Base-by-base conservation (phyloP, 1,284 basidiomycete genomes). In the Rhodotorula sp. region DNA sequence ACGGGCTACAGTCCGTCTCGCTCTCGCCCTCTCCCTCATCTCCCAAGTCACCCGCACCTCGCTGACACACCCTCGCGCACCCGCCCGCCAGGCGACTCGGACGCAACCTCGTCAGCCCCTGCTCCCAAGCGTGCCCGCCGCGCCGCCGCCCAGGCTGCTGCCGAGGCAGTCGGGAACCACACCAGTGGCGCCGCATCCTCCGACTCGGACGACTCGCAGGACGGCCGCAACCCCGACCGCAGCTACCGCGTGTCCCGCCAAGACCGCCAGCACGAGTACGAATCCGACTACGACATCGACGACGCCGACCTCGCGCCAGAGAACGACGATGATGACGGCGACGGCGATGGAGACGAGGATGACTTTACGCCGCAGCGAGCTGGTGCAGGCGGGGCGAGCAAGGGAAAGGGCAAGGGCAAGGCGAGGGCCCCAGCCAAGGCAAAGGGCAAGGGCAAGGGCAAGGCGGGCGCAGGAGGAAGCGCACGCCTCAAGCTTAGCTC, bases 181-280 rank as follows among this genome's bases (percentile, higher is more conserved):
- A 60, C 49, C 52, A 34, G 34, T 34, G 60, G 49, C 50, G 41
- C 58, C 56, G 59, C 44, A 21, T 67, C 64, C 9, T 70, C 67
- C 54, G 68, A 61, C 50, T 73, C 72, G 27, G 69, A 68, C 52
- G 64, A 68, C 25, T 71, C 69, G 48, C 61, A 68, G 49, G 61
- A 63, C 27, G 70, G 62, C 62, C 55, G 27, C 25, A 63, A 62
- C 27, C 61, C 46, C 12, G 65, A 55, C 52, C 56, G 49, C 27
- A 59, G 57, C 27, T 71, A 66, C 65, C 52, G 48, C 41, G 25
- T 60, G 4, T 41, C 57, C 25, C 56, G 66, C 5, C 56, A 57
- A 21, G 66, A 67, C 41, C 55, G 48, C 5, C 41, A 49, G 14
- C 41, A 41, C 16, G 66, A 61, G 50, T 57, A 60, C 25, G 65